Evolutionary conservation across 2,329 filamentous ascomycete genomes (phyloP).

Genomic region (Fusarium proliferatum): DNA sequence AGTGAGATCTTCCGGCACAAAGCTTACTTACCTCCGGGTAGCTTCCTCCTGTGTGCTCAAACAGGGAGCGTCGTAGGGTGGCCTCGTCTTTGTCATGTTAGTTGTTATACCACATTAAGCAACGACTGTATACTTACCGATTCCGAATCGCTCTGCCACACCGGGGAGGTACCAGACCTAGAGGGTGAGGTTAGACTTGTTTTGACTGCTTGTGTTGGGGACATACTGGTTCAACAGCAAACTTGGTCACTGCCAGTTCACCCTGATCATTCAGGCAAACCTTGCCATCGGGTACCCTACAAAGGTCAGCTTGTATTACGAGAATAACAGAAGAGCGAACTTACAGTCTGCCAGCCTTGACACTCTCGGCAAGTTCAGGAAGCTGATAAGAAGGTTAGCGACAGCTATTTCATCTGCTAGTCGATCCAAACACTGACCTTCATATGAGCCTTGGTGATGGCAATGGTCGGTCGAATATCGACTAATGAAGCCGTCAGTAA

Average conservation of each 20-base stretch:
- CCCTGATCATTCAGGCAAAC: constrained; percentile 88
- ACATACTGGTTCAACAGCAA: constrained; percentile 91
- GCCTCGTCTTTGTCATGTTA: constrained; percentile 75
- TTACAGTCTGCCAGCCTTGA: constrained; percentile 79
- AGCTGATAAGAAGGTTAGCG: constrained; percentile 57
- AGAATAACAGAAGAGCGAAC: not conserved
- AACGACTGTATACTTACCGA: constrained; percentile 63
- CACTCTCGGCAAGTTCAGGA: constrained; percentile 92
- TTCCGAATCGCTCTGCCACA: constrained; percentile 92
- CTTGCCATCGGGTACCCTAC: constrained; percentile 79
- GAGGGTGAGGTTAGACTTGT: not conserved
- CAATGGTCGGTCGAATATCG: constrained; percentile 90
- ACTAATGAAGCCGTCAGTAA: constrained; percentile 56
- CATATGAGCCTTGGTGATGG: constrained; percentile 94
- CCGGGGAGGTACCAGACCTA: constrained; percentile 84
- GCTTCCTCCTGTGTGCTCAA: constrained; percentile 95
- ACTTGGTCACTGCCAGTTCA: constrained; percentile 93
- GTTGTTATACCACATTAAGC: not conserved
- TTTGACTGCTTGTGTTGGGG: not conserved
- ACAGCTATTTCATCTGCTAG: not conserved
- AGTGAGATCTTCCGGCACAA: not conserved
- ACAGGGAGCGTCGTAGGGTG: constrained; percentile 84
- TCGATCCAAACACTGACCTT: constrained; percentile 60
- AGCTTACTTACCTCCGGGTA: constrained; percentile 77
- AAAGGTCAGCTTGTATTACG: constrained; percentile 21